Base-by-base conservation (phyloP, 257 asterid species). In the Solanum paucissectum region DNA sequence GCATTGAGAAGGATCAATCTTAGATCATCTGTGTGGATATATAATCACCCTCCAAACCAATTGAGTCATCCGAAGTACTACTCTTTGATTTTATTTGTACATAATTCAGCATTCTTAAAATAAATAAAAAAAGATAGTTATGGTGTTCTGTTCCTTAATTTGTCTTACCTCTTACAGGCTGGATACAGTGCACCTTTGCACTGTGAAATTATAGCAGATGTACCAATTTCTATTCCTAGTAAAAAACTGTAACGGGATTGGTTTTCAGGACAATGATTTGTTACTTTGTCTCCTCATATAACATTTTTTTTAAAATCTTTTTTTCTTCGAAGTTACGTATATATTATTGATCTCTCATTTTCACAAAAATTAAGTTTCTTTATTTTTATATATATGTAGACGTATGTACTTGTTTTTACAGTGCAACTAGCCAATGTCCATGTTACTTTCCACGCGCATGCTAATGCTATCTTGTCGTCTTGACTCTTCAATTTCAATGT, bases 141-240 rank as follows among this genome's bases (percentile, higher is more conserved):
- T n/a, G 25, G 62, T 55, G 16, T 44, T 27, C 69, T 49, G 40
- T 49, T 83, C 87, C 84, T 83, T 86, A 69, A 86, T 87, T 40
- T 87, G 89, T 58, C 62, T 37, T 36, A 7, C 23, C 52, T 72
- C 33, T 69, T 33, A 64, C 33, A 44, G 74, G 84, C 72, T 34
- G 73, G 88, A 89, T 87, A 69, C 89, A 83, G 52, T 55, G 86
- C 29, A 46, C 44, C 69, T 82, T 34, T 4, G 71, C 49, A 52
- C 36, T 40, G 14, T n/a, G 14, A 75, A 21, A 36, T 29, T 37
- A 9, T n/a, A 62, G 89, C 83, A 86, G 88, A 89, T 83, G 91
- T 86, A 87, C 79, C 91, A 89, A 73, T 87, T 89, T 83, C 91
- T 76, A 86, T 87, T 52, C 62, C 75, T 40, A 42, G 88, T 83